phyloP scores from a whole-genome alignment of 2,329 filamentous ascomycete species.

The Xylaria sp. region DNA sequence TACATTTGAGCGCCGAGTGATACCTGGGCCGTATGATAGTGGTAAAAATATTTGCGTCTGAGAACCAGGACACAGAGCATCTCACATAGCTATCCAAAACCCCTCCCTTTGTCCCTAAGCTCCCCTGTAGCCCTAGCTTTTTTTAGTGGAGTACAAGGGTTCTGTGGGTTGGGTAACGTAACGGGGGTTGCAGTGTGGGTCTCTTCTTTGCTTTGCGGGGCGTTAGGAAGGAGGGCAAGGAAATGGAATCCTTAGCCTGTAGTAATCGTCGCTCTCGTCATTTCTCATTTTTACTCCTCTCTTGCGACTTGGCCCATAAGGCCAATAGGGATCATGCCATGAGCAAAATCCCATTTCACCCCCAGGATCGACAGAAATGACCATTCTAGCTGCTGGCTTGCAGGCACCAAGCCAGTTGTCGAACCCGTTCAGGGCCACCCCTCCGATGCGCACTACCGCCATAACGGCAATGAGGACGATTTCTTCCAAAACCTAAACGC shows the following conservation, averaged over 20 bases:
- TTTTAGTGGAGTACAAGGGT: constrained; percentile 24
- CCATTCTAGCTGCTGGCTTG: not conserved
- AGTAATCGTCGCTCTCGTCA: constrained; percentile 15
- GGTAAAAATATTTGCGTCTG: too few species aligned
- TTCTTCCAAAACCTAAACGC: too few species aligned
- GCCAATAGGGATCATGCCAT: not conserved
- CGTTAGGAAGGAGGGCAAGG: not conserved
- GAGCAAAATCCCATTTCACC: not conserved
- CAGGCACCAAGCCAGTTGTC: constrained; percentile 2
- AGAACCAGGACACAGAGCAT: too few species aligned
- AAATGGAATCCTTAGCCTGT: constrained; percentile 3
- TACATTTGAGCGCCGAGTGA: not conserved
- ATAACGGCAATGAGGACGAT: not conserved
- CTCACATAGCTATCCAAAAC: not conserved
- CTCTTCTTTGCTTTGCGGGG: constrained; percentile 11
- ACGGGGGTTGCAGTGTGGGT: not conserved
- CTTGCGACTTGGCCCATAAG: not conserved
- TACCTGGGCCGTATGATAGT: too few species aligned
- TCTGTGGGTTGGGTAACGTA: not conserved
- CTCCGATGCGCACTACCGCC: not conserved
- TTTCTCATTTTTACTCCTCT: not conserved
- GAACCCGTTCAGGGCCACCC: too few species aligned
- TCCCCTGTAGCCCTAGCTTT: constrained; percentile 4
- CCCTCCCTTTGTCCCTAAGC: constrained; percentile 9
- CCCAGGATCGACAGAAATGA: constrained; percentile 12